Conservation (phyloP, 129 eudicot species). For the Glebionis coronaria region DNA sequence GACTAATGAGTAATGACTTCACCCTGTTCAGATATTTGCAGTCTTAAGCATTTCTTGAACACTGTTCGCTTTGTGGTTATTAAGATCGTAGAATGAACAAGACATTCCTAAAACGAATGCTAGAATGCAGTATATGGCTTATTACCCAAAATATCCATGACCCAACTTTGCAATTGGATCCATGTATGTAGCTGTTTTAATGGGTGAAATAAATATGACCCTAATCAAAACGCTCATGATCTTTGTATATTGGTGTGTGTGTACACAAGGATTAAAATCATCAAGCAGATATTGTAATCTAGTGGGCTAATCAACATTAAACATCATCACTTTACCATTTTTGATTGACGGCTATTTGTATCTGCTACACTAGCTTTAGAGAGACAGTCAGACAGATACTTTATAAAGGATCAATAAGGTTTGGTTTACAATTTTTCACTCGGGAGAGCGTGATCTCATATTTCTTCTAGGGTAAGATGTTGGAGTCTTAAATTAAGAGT, state of each 20-base stretch:
- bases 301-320: background rate
- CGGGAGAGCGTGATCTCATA: background rate
- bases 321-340: constrained; percentile 2
- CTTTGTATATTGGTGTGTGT: background rate
- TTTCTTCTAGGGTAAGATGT: background rate
- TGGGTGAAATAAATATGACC: constrained; percentile 1
- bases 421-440: background rate
- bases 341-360: background rate
- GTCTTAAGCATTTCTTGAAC: constrained; percentile 1
- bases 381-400: no score
- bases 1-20: background rate
- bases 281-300: constrained; percentile 1
- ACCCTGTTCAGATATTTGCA: background rate
- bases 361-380: background rate
- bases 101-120: constrained; percentile 9
- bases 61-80: background rate
- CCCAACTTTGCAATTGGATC: background rate
- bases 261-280: background rate
- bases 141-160: background rate
- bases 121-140: constrained; percentile 2
- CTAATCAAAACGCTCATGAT: background rate
- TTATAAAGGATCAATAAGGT: no score
- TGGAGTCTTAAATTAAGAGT: background rate
- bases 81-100: background rate
- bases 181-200: background rate